Conservation (phyloP, 768 basidiomycete genomes). For the Lactarius quietus region DNA sequence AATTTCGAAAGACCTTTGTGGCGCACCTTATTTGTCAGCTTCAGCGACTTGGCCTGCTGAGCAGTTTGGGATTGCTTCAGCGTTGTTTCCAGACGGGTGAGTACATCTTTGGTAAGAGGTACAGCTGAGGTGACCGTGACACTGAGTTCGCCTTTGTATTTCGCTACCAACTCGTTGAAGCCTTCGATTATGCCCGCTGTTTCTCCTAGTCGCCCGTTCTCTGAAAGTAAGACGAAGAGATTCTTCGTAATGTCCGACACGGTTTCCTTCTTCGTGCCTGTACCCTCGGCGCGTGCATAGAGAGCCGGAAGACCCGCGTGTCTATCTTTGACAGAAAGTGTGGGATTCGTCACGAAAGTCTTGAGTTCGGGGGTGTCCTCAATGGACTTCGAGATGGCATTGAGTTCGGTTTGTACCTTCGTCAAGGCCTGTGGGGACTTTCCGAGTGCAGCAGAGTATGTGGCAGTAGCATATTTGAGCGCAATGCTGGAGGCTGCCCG, state of each 20-base stretch:
- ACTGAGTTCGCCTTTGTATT: constrained; percentile 90
- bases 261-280: constrained; percentile 65
- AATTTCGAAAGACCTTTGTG: background rate
- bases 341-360: constrained; percentile 85
- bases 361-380: constrained; percentile 59
- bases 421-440: constrained; percentile 80
- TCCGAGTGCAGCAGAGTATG: constrained; percentile 75
- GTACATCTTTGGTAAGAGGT: constrained; percentile 72
- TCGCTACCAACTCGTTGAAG: constrained; percentile 84
- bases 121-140: constrained; percentile 88
- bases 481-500: constrained; percentile 77
- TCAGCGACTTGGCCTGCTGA: constrained; percentile 82
- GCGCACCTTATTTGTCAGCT: constrained; percentile 86
- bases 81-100: constrained; percentile 74
- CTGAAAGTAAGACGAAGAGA: constrained; percentile 82
- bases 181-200: constrained; percentile 83
- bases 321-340: constrained; percentile 79
- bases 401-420: constrained; percentile 84
- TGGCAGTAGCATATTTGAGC: constrained; percentile 79
- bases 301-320: constrained; percentile 60
- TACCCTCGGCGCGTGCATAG: constrained; percentile 61
- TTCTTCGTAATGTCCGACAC: constrained; percentile 88
- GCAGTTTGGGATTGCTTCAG: constrained; percentile 86
- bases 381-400: constrained; percentile 64
- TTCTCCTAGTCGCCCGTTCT: constrained; percentile 89